A percentile compares a stretch with the other conserved stretches of the same genome.
These are phyloP conservation scores for Pythium pectinolyticum DNA, from an alignment of 352 stramenopile genomes.

Conservation along the genomic window DNA sequence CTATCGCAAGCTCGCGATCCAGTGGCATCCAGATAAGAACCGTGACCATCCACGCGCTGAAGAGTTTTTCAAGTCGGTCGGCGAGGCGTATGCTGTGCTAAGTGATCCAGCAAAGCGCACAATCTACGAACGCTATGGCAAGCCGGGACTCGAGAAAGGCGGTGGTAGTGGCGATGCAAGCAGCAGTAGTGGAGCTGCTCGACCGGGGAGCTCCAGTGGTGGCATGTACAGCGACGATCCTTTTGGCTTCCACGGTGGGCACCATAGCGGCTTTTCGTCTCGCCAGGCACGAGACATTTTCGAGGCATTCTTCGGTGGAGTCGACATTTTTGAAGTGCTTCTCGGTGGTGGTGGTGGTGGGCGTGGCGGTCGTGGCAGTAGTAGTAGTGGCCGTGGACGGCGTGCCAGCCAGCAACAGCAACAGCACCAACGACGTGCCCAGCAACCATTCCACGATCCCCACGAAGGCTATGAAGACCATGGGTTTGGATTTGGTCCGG, in stretches of 20 bases:
- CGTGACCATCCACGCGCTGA: constrained; percentile 69
- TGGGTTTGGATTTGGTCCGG: too few species aligned
- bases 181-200: too few species aligned
- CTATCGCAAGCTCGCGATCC: constrained; percentile 75
- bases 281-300: constrained; percentile 74
- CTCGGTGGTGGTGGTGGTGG: constrained; percentile 33
- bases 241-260: not conserved
- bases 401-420: too few species aligned
- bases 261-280: constrained; percentile 36
- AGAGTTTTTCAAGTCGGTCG: constrained; percentile 90
- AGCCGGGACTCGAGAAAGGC: constrained; percentile 36
- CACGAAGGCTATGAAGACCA: constrained; percentile 28
- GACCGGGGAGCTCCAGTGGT: too few species aligned
- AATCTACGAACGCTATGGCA: constrained; percentile 55
- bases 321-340: constrained; percentile 59
- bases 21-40: constrained; percentile 95
- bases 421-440: not conserved
- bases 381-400: too few species aligned
- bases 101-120: constrained; percentile 65
- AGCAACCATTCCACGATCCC: constrained; percentile 16
- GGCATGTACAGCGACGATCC: not conserved
- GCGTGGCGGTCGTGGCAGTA: too few species aligned
- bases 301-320: constrained; percentile 62
- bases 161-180: too few species aligned
- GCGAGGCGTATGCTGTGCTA: constrained; percentile 89